Evolutionary conservation across 1,284 basidiomycete genomes (phyloP).

Genomic region (Melampsora medusae): DNA sequence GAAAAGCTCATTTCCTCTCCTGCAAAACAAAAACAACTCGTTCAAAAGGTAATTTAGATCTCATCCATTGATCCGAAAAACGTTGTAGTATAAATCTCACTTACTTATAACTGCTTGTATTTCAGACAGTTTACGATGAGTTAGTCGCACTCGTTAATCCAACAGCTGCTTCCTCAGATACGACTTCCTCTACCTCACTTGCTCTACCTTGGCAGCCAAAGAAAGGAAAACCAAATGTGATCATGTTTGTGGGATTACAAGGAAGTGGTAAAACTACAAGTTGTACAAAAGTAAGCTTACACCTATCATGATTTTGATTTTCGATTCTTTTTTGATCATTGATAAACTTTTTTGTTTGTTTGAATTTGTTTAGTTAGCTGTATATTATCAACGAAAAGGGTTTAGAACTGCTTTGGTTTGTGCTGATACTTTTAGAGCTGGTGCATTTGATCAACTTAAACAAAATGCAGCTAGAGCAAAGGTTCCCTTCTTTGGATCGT

Average conservation of each 20-base stretch:
- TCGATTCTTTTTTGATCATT: background rate
- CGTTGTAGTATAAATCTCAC: slow-evolving; percentile 39
- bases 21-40: slow-evolving; percentile 33
- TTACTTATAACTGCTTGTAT: slow-evolving; percentile 10
- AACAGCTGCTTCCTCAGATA: slow-evolving; percentile 64
- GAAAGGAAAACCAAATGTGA: slow-evolving; percentile 89
- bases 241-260: slow-evolving; percentile 97
- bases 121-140: slow-evolving; percentile 91
- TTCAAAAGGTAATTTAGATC: slow-evolving; percentile 26
- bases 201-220: slow-evolving; percentile 67
- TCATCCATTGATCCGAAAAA: background rate
- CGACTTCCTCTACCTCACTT: slow-evolving; percentile 42
- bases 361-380: slow-evolving; percentile 66
- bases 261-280: slow-evolving; percentile 98
- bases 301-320: background rate
- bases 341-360: slow-evolving; percentile 25
- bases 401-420: slow-evolving; percentile 98
- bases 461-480: slow-evolving; percentile 93
- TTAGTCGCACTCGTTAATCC: slow-evolving; percentile 92
- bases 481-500: slow-evolving; percentile 94
- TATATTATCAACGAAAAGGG: slow-evolving; percentile 94
- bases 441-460: slow-evolving; percentile 94
- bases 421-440: slow-evolving; percentile 98
- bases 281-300: slow-evolving; percentile 69
- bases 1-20: slow-evolving; percentile 29